phyloP scores from a whole-genome alignment of 257 asterid genomes.

The Solanum stenotomum region DNA sequence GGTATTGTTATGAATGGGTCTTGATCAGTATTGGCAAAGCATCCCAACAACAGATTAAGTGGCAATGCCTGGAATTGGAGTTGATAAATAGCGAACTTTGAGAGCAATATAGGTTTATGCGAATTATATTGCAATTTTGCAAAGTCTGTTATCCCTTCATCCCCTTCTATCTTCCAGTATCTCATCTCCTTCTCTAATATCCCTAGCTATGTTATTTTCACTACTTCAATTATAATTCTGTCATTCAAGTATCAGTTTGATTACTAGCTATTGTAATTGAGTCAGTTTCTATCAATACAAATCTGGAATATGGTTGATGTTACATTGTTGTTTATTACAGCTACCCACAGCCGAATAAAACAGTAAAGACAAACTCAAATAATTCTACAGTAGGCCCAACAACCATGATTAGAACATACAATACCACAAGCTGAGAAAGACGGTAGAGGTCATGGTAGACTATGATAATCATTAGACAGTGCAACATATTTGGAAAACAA shows the following conservation, averaged over 20 bases:
- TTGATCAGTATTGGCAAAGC: neutral
- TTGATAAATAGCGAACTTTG: neutral
- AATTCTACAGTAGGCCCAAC: neutral
- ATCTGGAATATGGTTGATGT: neutral
- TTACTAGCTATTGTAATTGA: neutral
- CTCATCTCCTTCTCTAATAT: neutral
- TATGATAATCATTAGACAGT: neutral
- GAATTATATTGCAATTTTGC: neutral
- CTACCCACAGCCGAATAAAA: neutral
- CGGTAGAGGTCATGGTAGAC: neutral
- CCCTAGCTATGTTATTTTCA: neutral
- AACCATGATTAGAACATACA: neutral
- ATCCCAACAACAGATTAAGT: neutral
- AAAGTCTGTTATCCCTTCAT: neutral
- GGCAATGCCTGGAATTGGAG: neutral
- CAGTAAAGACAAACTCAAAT: neutral
- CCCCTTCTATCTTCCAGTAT: neutral
- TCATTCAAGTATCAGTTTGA: neutral
- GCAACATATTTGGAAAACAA: neutral
- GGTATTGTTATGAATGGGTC: neutral
- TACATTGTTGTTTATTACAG: neutral
- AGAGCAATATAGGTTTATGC: neutral
- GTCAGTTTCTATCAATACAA: neutral
- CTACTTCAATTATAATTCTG: neutral
- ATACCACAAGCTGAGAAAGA: neutral